Conservation (phyloP, 2,329 filamentous ascomycete species). For the Trichoderma gracile region DNA sequence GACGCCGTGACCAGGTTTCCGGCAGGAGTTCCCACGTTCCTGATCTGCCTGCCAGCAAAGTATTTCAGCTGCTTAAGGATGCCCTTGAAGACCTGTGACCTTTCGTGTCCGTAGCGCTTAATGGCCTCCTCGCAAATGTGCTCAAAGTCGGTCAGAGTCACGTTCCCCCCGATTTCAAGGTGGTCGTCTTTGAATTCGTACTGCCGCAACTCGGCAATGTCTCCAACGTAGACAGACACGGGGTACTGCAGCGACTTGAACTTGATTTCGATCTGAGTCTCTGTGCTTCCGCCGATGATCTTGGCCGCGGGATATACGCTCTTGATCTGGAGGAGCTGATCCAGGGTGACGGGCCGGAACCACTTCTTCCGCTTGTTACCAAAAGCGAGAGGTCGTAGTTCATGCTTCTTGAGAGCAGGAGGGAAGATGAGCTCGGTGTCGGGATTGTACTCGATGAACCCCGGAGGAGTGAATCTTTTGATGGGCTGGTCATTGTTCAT, state of each 20-base stretch:
- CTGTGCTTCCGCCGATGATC: constrained; percentile 92
- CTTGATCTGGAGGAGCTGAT: constrained; percentile 92
- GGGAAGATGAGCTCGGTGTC: constrained; percentile 97
- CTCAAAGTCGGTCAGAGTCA: constrained; percentile 89
- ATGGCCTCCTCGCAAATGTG: constrained; percentile 77
- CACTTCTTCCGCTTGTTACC: constrained; percentile 94
- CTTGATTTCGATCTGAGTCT: constrained; percentile 97
- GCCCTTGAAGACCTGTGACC: constrained; percentile 80
- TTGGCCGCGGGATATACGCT: constrained; percentile 81
- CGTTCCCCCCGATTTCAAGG: constrained; percentile 90
- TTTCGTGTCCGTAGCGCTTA: constrained; percentile 69
- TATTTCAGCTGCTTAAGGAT: constrained; percentile 93
- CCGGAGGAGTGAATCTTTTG: constrained; percentile 77
- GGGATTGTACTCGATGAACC: constrained; percentile 91
- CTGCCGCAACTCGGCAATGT: constrained; percentile 84
- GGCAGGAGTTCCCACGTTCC: constrained; percentile 95
- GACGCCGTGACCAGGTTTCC: constrained; percentile 93
- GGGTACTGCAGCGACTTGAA: constrained; percentile 94
- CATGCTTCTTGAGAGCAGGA: constrained; percentile 77
- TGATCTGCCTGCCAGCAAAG: constrained; percentile 92
- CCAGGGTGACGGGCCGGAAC: constrained; percentile 84
- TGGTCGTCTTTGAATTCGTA: constrained; percentile 78
- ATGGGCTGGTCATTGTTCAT: constrained; percentile 53
- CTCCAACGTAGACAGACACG: constrained; percentile 87
- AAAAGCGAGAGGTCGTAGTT: constrained; percentile 79